Evolutionary conservation across 2,329 filamentous ascomycete species (phyloP).

Genomic region (Tolypocladium album): DNA sequence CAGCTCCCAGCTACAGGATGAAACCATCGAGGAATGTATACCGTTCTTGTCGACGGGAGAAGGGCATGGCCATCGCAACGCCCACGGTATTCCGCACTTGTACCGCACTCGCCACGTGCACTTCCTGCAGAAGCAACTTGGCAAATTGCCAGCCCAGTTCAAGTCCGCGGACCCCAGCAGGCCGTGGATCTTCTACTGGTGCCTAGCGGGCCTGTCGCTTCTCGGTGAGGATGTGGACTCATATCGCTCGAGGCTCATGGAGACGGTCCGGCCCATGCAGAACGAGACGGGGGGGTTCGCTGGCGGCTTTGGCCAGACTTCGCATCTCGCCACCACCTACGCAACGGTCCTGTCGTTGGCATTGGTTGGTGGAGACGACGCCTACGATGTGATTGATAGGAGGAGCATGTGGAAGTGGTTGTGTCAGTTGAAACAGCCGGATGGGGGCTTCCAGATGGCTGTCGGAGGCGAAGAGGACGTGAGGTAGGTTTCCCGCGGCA

Average conservation of each 20-base stretch:
- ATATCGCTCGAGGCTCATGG: constrained; percentile 59
- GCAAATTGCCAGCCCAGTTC: constrained; percentile 57
- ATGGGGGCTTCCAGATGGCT: constrained; percentile 84
- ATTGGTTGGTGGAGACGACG: constrained; percentile 64
- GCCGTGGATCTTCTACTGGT: constrained; percentile 95
- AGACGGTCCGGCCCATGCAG: constrained; percentile 72
- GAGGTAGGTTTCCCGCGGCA: constrained; percentile 40
- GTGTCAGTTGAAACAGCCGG: constrained; percentile 70
- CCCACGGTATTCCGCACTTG: constrained; percentile 64
- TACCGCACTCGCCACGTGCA: constrained; percentile 48
- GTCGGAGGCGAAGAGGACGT: constrained; percentile 87
- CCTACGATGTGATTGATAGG: constrained; percentile 68
- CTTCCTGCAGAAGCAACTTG: constrained; percentile 51
- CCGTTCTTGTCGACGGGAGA: constrained; percentile 50
- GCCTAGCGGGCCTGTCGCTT: constrained; percentile 60
- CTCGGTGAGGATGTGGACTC: constrained; percentile 63
- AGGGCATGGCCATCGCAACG: constrained; percentile 48
- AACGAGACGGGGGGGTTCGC: constrained; percentile 80
- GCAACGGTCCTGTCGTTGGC: constrained; percentile 70
- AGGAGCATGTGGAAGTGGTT: constrained; percentile 87
- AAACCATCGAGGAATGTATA: constrained; percentile 57
- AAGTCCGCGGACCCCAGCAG: constrained; percentile 73
- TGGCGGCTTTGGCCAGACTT: constrained; percentile 82
- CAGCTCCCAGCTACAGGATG: constrained; percentile 57
- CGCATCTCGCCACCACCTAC: constrained; percentile 84